These are phyloP conservation scores for Verticillium tricorpus DNA, from an alignment of 2,329 filamentous ascomycete genomes.

Conservation along the genomic window DNA sequence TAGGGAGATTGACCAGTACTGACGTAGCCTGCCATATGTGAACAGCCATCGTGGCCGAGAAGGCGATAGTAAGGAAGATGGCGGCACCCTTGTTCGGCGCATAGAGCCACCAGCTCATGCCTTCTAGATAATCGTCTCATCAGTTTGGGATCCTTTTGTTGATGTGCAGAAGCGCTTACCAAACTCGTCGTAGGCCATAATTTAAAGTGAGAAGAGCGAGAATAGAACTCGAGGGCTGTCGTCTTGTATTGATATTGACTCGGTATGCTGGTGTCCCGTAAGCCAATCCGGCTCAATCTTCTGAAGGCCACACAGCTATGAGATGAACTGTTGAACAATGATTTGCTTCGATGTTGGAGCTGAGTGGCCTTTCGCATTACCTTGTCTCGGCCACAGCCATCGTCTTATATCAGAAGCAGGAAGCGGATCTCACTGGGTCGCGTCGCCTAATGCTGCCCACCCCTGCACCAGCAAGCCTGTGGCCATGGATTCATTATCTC, in stretches of 20 bases:
- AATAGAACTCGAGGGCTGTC: no score
- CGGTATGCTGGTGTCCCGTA: no score
- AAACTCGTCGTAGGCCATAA: not conserved
- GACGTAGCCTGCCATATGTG: constrained; percentile 50
- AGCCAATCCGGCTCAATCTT: no score
- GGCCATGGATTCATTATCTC: not conserved
- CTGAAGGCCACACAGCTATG: no score
- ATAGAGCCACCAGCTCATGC: constrained; percentile 29
- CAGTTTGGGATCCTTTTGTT: not conserved
- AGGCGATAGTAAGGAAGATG: constrained; percentile 45
- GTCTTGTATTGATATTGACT: no score
- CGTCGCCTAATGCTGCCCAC: no score
- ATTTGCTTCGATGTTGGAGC: no score
- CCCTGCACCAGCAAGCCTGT: not conserved
- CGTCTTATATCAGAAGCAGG: not conserved
- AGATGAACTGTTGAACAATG: not conserved
- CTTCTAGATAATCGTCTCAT: no score
- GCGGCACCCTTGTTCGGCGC: constrained; percentile 51
- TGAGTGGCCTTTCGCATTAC: not conserved
- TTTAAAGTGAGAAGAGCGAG: not conserved
- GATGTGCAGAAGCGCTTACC: not conserved
- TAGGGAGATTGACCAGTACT: constrained; percentile 7
- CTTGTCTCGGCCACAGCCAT: no score
- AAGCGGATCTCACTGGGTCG: no score
- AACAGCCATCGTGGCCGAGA: constrained; percentile 36